phyloP scores from a whole-genome alignment of 176 grass and related monocot genomes.

The Stipa capillata region DNA sequence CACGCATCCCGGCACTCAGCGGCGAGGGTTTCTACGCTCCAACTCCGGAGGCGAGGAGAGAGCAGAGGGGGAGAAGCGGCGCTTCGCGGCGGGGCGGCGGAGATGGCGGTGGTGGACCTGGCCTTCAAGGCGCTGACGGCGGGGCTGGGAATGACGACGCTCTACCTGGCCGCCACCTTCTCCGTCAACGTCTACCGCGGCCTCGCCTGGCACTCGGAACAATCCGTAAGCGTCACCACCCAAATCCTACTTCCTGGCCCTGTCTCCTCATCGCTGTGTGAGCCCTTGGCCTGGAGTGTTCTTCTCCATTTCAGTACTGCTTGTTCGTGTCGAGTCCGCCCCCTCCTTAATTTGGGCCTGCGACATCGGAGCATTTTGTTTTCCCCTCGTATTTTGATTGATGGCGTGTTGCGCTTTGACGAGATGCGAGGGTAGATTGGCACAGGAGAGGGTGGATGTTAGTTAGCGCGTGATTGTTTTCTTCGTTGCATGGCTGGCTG shows the following conservation, averaged over 20 bases:
- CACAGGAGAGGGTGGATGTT: not conserved
- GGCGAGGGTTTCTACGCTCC: constrained; percentile 25
- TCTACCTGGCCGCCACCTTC: constrained; percentile 77
- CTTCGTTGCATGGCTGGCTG: not conserved
- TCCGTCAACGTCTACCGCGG: constrained; percentile 94
- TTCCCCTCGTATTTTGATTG: not conserved
- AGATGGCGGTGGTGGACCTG: constrained; percentile 35
- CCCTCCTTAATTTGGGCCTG: no score
- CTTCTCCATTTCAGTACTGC: not conserved
- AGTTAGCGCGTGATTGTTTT: not conserved
- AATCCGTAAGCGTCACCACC: constrained; percentile 41
- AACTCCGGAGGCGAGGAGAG: not conserved
- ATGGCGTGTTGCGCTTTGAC: not conserved
- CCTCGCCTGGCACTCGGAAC: constrained; percentile 78
- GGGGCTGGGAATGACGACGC: constrained; percentile 59
- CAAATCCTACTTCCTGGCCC: not conserved
- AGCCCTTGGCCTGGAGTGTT: not conserved
- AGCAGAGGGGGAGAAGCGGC: no score
- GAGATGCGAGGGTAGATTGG: not conserved
- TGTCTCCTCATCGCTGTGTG: not conserved
- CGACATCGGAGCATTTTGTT: no score
- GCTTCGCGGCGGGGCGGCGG: constrained; percentile 7
- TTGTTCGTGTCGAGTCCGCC: not conserved
- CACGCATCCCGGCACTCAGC: not conserved
- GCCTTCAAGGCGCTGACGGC: constrained; percentile 77